Base-by-base conservation (phyloP, 176 grass and related monocot species). In the Oryza brachyantha region DNA sequence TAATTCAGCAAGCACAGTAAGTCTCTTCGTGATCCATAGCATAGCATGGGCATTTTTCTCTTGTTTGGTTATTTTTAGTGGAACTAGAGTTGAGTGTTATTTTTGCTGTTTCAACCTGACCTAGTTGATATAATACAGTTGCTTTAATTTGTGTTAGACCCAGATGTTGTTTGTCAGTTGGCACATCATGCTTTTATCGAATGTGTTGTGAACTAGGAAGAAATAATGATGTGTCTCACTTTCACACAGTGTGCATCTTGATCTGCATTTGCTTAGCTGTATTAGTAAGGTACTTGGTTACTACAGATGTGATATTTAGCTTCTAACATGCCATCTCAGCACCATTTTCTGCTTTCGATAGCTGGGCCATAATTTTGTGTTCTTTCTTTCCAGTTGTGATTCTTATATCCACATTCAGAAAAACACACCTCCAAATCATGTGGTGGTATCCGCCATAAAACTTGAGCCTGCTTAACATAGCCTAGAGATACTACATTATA, bases 1-100 rank as follows among this genome's bases (percentile, higher is more conserved):
- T 63, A 75, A 73, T 76, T 65, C 84, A 73, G 63, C n/a, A n/a
- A 76, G 83, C 64, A 83, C 73, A 80, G 95, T 97, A 94, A 88
- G 84, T 35, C 72, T 83, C 16, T 32, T 75, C 55, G 58, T 75
- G 54, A 3, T 70, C 50, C 69, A 12, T 63, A n/a, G n/a, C 21
- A 70, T 77, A 34, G 40, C 60, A 68, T 75, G 14, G 3, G 4
- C 14, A 11, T n/a, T 64, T 64, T 64, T 68, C n/a, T 50, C 28
- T 64, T 38, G 52, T 42, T 58, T 64, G 36, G 61, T 72, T 68
- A 24, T 27, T 29, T 21, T 25, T 41, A 77, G 35, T 72, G 43
- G 28, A 77, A 82, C 6, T 59, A 69, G 21, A 12, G 24, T 6
- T 41, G 19, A 22, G n/a, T 73, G 0, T 22, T 24, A 4, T 35